Evolutionary conservation across 192 early-diverging fungal species (phyloP).

Genomic region (Pecoramyces ruminantium): DNA sequence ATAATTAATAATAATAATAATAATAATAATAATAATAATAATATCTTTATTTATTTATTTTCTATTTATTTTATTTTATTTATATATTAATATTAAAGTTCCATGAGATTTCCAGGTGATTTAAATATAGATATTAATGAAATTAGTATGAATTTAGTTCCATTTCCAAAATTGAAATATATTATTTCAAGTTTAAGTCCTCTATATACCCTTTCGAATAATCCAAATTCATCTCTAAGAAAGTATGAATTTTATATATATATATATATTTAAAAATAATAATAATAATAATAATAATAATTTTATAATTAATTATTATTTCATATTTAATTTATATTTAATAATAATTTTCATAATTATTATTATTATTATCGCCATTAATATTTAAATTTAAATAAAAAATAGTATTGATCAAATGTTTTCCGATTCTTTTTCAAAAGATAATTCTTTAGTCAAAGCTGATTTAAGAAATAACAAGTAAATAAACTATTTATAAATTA

Average conservation of each 20-base stretch:
- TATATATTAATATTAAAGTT: no score
- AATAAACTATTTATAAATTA: no score
- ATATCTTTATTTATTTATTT: no score
- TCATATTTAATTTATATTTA: background rate
- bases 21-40: no score
- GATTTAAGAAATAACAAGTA: conserved; percentile 21
- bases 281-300: no score
- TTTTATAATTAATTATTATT: no score
- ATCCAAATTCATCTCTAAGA: conserved; percentile 5
- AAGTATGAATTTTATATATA: conserved; percentile 8
- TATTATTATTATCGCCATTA: background rate
- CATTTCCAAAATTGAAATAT: conserved; percentile 36
- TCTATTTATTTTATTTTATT: no score
- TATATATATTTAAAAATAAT: no score
- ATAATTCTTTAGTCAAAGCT: conserved; percentile 26
- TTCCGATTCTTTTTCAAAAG: conserved; percentile 25
- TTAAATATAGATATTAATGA: conserved; percentile 51
- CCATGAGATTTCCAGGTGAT: conserved; percentile 33
- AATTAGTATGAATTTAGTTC: conserved; percentile 41
- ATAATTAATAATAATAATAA: no score
- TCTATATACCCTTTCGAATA: conserved; percentile 18
- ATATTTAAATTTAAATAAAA: no score
- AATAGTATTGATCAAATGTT: conserved; percentile 40
- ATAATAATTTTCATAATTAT: background rate
- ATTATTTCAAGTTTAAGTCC: conserved; percentile 38